Conservation (phyloP, 805 yeast genomes). For the Saturnispora gosingensis region DNA sequence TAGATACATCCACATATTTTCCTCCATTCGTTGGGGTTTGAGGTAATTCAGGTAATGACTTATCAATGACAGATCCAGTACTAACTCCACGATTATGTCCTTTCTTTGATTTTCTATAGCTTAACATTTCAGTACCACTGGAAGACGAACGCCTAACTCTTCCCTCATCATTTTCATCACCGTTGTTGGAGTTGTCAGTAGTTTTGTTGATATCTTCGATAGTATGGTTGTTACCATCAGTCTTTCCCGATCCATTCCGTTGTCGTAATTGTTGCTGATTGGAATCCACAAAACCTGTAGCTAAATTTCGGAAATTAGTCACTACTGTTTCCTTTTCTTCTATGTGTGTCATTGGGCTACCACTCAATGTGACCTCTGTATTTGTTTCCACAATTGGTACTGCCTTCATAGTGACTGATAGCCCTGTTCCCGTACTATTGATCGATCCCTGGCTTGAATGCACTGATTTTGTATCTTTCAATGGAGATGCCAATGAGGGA, state of each 20-base stretch:
- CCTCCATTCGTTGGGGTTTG: conserved; percentile 43
- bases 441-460: conserved; percentile 1
- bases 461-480: not conserved
- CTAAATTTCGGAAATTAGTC: not conserved
- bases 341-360: not conserved
- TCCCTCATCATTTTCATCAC: not conserved
- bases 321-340: not conserved
- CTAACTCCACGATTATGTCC: not conserved
- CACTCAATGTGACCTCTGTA: not conserved
- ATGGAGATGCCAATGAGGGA: not conserved
- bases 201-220: not conserved
- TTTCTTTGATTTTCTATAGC: conserved; percentile 6
- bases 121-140: conserved; percentile 10
- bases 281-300: not conserved
- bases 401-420: conserved; percentile 1
- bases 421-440: conserved; percentile 1
- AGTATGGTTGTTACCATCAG: not conserved
- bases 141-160: not conserved
- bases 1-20: not conserved
- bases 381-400: not conserved
- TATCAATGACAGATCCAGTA: conserved; percentile 8
- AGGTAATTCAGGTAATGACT: conserved; percentile 18
- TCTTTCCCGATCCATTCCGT: not conserved
- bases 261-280: not conserved
- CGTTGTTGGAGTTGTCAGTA: not conserved